Evolutionary conservation across 495 filamentous ascomycete genomes (phyloP).

Genomic region (Massariosphaeria phaeospora): DNA sequence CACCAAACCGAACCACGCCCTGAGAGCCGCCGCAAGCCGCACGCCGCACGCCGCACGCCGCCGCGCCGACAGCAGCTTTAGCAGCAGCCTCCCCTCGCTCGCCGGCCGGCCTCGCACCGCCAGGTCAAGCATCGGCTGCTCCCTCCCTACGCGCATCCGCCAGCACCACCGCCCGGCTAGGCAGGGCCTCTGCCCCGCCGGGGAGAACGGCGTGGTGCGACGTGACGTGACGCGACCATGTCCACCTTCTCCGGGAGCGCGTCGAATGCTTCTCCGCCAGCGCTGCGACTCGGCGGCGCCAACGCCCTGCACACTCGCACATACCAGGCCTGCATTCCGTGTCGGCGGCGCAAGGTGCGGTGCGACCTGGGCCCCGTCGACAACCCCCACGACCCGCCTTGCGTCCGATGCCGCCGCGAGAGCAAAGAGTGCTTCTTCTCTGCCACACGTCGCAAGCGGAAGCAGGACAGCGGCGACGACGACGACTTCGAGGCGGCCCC

Average conservation of each 20-base stretch:
- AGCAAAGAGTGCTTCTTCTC: conserved; percentile 95
- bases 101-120: too few species aligned
- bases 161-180: too few species aligned
- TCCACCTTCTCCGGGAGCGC: conserved; percentile 22
- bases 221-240: conserved; percentile 24
- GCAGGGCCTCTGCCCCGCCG: too few species aligned
- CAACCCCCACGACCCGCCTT: conserved; percentile 88
- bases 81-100: too few species aligned
- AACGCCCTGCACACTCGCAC: conserved; percentile 25
- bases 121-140: too few species aligned
- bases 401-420: conserved; percentile 87
- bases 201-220: too few species aligned
- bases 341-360: conserved; percentile 83
- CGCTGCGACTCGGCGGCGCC: not conserved
- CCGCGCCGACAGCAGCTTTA: too few species aligned
- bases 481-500: conserved; percentile 34
- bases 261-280: conserved; percentile 27
- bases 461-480: conserved; percentile 57
- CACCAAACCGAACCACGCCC: not conserved
- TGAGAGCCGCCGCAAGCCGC: conserved; percentile 33
- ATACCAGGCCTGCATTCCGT: conserved; percentile 66
- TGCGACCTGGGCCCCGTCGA: conserved; percentile 94
- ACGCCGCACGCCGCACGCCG: too few species aligned
- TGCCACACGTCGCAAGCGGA: conserved; percentile 88
- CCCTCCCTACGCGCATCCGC: too few species aligned